Conservation (phyloP, 78 protist species). For the Dictyostelium discoideum region DNA sequence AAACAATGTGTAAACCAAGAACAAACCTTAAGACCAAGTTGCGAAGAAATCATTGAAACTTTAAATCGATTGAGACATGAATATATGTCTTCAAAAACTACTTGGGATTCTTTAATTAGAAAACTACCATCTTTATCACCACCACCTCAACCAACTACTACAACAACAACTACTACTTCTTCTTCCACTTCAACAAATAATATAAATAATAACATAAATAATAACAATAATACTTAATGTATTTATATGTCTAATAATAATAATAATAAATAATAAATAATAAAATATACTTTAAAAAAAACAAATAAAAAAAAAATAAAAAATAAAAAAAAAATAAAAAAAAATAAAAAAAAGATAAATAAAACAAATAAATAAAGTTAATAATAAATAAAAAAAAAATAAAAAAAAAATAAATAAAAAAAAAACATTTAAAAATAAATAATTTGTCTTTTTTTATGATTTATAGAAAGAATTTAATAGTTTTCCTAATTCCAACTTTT, state of each 20-base stretch:
- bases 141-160: neutral
- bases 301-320: no score
- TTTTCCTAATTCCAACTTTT: no score
- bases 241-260: neutral
- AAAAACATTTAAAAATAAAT: no score
- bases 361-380: no score
- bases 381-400: no score
- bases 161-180: neutral
- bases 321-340: no score
- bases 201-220: neutral
- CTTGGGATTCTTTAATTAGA: constrained; percentile 46
- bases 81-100: neutral
- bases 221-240: neutral
- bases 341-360: no score
- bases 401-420: no score
- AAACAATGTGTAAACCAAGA: constrained; percentile 71
- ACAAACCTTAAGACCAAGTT: constrained; percentile 33
- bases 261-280: no score
- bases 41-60: constrained; percentile 58
- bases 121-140: neutral
- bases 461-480: no score
- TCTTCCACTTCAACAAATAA: neutral
- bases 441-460: no score
- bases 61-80: constrained; percentile 57
- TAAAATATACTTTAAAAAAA: no score